Conservation (phyloP, 1,284 basidiomycete genomes). For the Sporisorium iseilematis-ciliati region DNA sequence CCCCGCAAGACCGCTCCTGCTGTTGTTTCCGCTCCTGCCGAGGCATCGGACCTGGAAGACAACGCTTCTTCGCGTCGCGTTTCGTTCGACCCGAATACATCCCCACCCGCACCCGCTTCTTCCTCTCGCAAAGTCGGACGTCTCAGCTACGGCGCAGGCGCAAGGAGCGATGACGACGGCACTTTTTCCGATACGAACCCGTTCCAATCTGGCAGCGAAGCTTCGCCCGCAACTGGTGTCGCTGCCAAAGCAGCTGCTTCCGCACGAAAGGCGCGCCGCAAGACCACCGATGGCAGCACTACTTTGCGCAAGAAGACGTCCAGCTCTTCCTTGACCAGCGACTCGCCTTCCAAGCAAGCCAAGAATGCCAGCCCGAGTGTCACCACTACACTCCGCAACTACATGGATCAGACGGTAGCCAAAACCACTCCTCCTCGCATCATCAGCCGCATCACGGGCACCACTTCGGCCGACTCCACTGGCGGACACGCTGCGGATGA, state of each 20-base stretch:
- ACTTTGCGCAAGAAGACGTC: constrained; percentile 39
- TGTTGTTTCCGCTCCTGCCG: constrained; percentile 13
- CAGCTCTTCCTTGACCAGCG: constrained; percentile 3
- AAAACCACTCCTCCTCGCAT: constrained; percentile 49
- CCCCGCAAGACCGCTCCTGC: constrained; percentile 42
- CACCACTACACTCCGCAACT: constrained; percentile 34
- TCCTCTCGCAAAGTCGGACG: constrained; percentile 21
- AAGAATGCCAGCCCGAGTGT: constrained; percentile 14
- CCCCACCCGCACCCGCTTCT: constrained; percentile 10
- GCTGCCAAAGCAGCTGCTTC: constrained; percentile 46
- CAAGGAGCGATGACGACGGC: constrained; percentile 56
- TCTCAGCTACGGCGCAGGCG: constrained; percentile 36
- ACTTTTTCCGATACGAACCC: constrained; percentile 74
- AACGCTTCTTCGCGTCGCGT: constrained; percentile 19
- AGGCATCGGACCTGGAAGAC: constrained; percentile 74
- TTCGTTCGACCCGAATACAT: constrained; percentile 24
- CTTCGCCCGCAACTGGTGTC: constrained; percentile 58
- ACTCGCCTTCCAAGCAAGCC: constrained; percentile 15
- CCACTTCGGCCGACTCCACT: constrained; percentile 22
- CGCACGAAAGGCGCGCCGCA: constrained; percentile 31
- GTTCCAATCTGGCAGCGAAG: constrained; percentile 73
- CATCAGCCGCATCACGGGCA: constrained; percentile 28
- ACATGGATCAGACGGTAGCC: constrained; percentile 54
- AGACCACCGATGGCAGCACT: constrained; percentile 36
- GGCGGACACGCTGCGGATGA: constrained; percentile 34